phyloP scores from a whole-genome alignment of 768 basidiomycete genomes.

The Lactarius akahatsu region DNA sequence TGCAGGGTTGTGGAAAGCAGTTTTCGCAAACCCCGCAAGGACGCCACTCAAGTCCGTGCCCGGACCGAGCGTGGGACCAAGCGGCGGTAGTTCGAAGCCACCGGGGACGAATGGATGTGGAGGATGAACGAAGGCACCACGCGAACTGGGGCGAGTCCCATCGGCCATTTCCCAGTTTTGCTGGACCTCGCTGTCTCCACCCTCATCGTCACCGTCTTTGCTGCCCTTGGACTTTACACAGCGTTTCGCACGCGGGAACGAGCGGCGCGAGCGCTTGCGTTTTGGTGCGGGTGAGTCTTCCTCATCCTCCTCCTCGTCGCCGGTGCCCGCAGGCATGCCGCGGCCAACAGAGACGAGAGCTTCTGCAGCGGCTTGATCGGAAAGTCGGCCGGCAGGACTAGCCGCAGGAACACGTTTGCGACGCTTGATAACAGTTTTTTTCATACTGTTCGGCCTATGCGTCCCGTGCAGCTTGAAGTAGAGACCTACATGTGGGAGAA shows the following conservation, averaged over 20 bases:
- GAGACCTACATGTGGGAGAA: slow-evolving; percentile 57
- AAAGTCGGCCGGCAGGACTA: slow-evolving; percentile 50
- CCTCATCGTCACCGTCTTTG: slow-evolving; percentile 34
- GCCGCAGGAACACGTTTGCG: slow-evolving; percentile 96
- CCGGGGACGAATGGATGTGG: slow-evolving; percentile 32
- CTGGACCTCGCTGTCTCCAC: slow-evolving; percentile 27
- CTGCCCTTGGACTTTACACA: slow-evolving; percentile 29
- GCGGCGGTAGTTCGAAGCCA: slow-evolving; percentile 63
- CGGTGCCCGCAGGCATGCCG: slow-evolving; percentile 40
- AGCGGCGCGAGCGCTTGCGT: slow-evolving; percentile 54
- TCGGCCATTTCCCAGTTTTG: slow-evolving; percentile 25
- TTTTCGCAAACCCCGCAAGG: slow-evolving; percentile 22
- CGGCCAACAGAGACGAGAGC: slow-evolving; percentile 83
- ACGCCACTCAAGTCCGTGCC: slow-evolving; percentile 30
- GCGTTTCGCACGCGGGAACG: slow-evolving; percentile 31
- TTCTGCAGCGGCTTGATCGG: slow-evolving; percentile 88
- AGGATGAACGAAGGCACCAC: slow-evolving; percentile 24
- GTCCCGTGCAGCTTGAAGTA: slow-evolving; percentile 99
- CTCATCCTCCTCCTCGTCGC: slow-evolving; percentile 44
- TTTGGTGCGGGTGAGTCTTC: slow-evolving; percentile 48
- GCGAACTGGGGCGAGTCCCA: slow-evolving; percentile 21
- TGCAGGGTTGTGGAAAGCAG: slow-evolving; percentile 38
- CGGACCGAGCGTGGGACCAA: slow-evolving; percentile 39
- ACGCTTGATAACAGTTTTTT: slow-evolving; percentile 98
- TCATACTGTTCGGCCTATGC: slow-evolving; percentile 97